Percentiles rank a stretch among this genome's conserved stretches.
These are phyloP conservation scores for Picochlorum sp. DNA, from an alignment of 139 green algal genomes.

Conservation along the genomic window DNA sequence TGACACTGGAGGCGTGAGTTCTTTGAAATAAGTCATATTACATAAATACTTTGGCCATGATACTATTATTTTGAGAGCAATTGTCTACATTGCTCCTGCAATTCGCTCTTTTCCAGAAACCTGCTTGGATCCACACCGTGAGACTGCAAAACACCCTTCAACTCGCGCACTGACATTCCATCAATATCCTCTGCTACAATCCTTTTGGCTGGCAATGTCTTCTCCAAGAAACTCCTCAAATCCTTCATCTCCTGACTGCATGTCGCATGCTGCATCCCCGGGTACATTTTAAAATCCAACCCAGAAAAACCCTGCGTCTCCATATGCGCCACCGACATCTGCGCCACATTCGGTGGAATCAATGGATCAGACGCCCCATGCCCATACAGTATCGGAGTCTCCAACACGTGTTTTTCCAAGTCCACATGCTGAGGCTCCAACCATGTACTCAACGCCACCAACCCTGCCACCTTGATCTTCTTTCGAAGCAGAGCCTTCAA, in stretches of 20 bases:
- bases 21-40: too few species aligned
- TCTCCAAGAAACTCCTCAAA: conserved; percentile 18
- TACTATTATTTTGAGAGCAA: conserved; percentile 10
- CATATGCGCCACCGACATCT: conserved; percentile 10
- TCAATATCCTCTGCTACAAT: conserved; percentile 1
- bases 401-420: neutral
- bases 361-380: conserved; percentile 32
- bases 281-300: conserved; percentile 26
- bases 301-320: conserved; percentile 8
- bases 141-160: conserved; percentile 6
- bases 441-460: conserved; percentile 32
- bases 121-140: neutral
- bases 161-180: conserved; percentile 6
- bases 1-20: too few species aligned
- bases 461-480: conserved; percentile 26
- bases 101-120: conserved; percentile 15
- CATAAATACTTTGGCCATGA: too few species aligned
- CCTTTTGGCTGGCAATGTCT: neutral
- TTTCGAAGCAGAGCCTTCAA: conserved; percentile 22
- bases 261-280: conserved; percentile 27
- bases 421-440: conserved; percentile 21
- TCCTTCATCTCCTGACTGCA: conserved; percentile 31
- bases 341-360: conserved; percentile 17
- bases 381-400: conserved; percentile 27
- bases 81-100: conserved; percentile 1